Evolutionary conservation across 2,329 filamentous ascomycete genomes (phyloP), one percentile per base, ranked within the genome.

Genomic region (Fusarium pseudocircinatum): DNA sequence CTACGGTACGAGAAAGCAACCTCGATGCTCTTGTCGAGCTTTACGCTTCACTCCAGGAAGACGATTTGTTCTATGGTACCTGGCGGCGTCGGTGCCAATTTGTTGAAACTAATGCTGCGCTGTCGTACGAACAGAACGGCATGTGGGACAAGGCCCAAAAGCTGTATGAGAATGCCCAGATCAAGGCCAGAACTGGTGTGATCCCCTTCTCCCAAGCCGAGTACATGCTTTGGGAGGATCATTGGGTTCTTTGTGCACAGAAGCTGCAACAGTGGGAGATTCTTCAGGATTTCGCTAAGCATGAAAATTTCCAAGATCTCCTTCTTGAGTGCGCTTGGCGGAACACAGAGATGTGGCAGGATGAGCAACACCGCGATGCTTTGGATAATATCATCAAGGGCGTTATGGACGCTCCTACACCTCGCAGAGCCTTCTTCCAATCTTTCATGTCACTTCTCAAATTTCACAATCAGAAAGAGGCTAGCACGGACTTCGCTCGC

Each of bases 231-330:
- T 99, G 96, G 96, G 96, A 99, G 83, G 96, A 99, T 79, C 97
- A 99, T 78, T 99, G 96, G 96, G 92, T 99, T 46, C 88, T 98
- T 56, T 99, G 96, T 81, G 96, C 96, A 0, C 95, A 98, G 83
- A 99, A 99, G 84, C 87, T 99, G 50, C 97, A 99, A 81, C 97
- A 99, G 80, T 99, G 96, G 96, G 96, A 99, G 78, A 96, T 99
- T 63, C 83, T 99, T 39, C 94, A 95, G 70, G 97, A 99, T 77
- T 98, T 98, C 79, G 95, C 96, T 8, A 99, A 99, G 83, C 96
- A 99, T 78, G 97, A 99, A 81, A 99, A 99, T 79, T 93, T 98
- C 83, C 97, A 98, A 79, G 96, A 99, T 80, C 89, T 99, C 57
- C 91, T 98, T 40, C 86, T 99, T 18, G 96, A 99, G 83, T 95